A percentile compares a stretch with the other conserved stretches of the same genome.
phyloP scores from a whole-genome alignment of 1,284 basidiomycete genomes.

The Apiotrichum gracile region DNA sequence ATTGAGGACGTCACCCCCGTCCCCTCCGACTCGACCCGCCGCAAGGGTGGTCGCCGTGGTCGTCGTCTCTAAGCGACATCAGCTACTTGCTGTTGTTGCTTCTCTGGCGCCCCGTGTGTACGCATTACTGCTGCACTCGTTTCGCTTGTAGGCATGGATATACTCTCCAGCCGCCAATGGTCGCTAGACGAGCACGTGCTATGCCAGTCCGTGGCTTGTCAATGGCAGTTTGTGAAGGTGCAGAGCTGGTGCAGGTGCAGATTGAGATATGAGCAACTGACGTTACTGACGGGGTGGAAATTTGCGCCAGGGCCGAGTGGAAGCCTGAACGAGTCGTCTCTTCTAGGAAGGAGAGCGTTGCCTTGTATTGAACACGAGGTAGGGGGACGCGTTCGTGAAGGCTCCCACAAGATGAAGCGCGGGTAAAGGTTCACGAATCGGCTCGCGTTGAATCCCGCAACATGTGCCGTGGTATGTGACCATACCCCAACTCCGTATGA shows the following conservation, averaged over 20 bases:
- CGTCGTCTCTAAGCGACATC: constrained; percentile 66
- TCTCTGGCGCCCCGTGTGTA: neutral
- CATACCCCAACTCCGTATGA: too few relatives aligned
- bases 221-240: constrained; percentile 4
- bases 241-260: neutral
- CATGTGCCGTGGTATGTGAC: too few relatives aligned
- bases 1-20: constrained; percentile 95
- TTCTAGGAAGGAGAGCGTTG: too few relatives aligned
- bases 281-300: neutral
- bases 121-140: neutral
- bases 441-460: too few relatives aligned
- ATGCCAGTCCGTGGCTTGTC: constrained; percentile 9
- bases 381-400: too few relatives aligned
- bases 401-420: too few relatives aligned
- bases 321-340: too few relatives aligned
- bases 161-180: constrained; percentile 1
- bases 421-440: too few relatives aligned
- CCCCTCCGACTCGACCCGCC: constrained; percentile 93
- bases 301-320: too few relatives aligned
- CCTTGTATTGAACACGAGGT: too few relatives aligned
- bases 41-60: constrained; percentile 99
- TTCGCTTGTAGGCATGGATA: constrained; percentile 5
- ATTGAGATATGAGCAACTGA: neutral
- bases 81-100: neutral
- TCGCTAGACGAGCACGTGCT: constrained; percentile 6